Evolutionary conservation across 495 filamentous ascomycete species (phyloP), one percentile per base, ranked within the genome.

Genomic region (Opeltia flavorubescens): DNA sequence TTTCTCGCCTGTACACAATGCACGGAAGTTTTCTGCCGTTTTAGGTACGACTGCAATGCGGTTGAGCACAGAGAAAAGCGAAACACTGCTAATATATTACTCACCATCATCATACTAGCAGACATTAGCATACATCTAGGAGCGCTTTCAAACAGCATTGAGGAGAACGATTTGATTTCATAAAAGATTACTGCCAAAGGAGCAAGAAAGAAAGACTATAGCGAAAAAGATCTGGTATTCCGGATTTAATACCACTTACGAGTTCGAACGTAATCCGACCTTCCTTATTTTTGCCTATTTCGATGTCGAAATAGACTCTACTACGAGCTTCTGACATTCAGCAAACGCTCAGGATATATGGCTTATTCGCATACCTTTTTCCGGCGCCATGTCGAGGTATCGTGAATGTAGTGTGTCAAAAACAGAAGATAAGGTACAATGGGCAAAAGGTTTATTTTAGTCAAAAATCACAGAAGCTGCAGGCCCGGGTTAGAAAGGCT

Each of bases 1-100:
- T 67, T 89, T 86, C 75, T 87, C 81, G 58, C 82, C 83, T 26
- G 88, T 94, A 76, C 88, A 95, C 52, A 98, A 83, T 61, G 82
- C 81, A 51, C 79, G 80, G 77, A 98, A 98, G 74, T 98, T 98
- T 59, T 88, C 80, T 50, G 80, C 78, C 20, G 91, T 98, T 71
- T 83, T 91, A 47, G 93, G 91, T 50, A 93, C 87, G 45, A 94
- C 72, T 83, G 51, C 41, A 34, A 24, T 8, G 40, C 48, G 51
- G 49, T 17, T 40, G 36, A 24, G 23, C 28, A 44, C 44, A 12
- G 18, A 41, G 40, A 20, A 18, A 25, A 43, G 17, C 26, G 13
- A 40, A 15, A 43, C 11, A 23, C 29, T 27, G 39, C 30, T 44
- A 28, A 35, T 47, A 40, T 41, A n/a, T 44, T 45, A 52, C 65